Conservation (phyloP, 1,139 yeast genomes). For the Pichia sp. region DNA sequence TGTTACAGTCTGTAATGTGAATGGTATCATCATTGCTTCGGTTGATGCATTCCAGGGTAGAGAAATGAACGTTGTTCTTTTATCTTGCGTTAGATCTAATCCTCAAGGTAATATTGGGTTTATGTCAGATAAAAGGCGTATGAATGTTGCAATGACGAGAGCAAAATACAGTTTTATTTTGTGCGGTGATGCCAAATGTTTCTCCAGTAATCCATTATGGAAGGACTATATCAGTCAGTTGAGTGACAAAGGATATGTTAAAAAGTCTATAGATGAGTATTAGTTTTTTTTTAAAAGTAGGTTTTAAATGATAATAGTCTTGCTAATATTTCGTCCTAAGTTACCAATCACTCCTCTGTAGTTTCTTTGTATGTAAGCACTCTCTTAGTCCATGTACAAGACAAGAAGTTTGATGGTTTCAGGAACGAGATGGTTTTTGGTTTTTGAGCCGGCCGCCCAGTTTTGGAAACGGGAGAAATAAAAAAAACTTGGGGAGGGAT, state of each 20-base stretch:
- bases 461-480: too few relatives aligned
- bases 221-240: slow-evolving; percentile 34
- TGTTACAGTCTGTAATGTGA: slow-evolving; percentile 44
- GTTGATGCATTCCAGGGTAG: slow-evolving; percentile 97
- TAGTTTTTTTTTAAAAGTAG: not conserved
- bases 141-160: slow-evolving; percentile 89
- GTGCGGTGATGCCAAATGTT: slow-evolving; percentile 48
- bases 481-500: too few relatives aligned
- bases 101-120: slow-evolving; percentile 76
- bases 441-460: too few relatives aligned
- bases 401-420: too few relatives aligned
- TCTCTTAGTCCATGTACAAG: too few relatives aligned
- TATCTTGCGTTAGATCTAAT: slow-evolving; percentile 89
- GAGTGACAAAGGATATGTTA: slow-evolving; percentile 13
- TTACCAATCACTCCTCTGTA: too few relatives aligned
- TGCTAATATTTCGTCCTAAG: too few relatives aligned
- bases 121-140: slow-evolving; percentile 78
- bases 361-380: too few relatives aligned
- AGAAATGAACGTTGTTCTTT: slow-evolving; percentile 81
- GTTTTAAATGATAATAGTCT: too few relatives aligned
- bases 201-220: slow-evolving; percentile 48
- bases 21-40: slow-evolving; percentile 65
- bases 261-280: slow-evolving; percentile 5
- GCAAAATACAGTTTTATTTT: slow-evolving; percentile 80
- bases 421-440: too few relatives aligned